Evolutionary conservation across 257 asterid genomes (phyloP), one percentile per base, ranked within the genome.

Genomic region (Nicotiana obtusifolia): DNA sequence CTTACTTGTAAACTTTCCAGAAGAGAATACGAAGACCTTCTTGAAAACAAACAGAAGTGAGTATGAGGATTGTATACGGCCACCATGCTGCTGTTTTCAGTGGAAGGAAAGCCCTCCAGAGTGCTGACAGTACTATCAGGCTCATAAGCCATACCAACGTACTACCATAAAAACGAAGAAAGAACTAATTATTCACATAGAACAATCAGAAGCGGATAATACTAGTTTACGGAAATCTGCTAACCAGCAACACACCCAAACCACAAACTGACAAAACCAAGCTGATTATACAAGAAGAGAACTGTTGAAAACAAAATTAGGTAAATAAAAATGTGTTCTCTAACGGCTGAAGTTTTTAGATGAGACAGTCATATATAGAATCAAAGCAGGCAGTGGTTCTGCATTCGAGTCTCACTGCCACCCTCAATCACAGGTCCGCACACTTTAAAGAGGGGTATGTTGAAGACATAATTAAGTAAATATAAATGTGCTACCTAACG

Each of bases 81-180:
- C 97, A 92, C 86, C 82, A 88, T 56, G 88, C 81, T 76, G 88
- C 82, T 69, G 93, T 86, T 82, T 88, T 78, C 82, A 94, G 89
- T 28, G 99, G 99, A 17, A 95, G 91, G 87, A 95, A 92, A 54
- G 93, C 94, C 84, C 98, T 90, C 99, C 98, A 92, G 11, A 90
- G 81, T 6, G 93, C 98, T 77, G 99, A 91, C 84, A 95, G 59
- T 24, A 91, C 93, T 52, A 94, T 95, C 83, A 95, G 90, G 84
- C 97, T 95, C 89, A 91, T 91, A 83, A 95, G 90, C 98, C 99
- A 95, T 80, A 89, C 83, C 90, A 95, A 84, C 11, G 98, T 88
- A 84, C 98, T 95, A 49, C 88, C 56, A 78, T 61, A 73, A 78
- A 4, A 44, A 54, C 64, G 17, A 47, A 49, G 31, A 54, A 47